Evolutionary conservation across 768 basidiomycete species (phyloP), one percentile per base, ranked within the genome.

Genomic region (Termitomyces sp.): DNA sequence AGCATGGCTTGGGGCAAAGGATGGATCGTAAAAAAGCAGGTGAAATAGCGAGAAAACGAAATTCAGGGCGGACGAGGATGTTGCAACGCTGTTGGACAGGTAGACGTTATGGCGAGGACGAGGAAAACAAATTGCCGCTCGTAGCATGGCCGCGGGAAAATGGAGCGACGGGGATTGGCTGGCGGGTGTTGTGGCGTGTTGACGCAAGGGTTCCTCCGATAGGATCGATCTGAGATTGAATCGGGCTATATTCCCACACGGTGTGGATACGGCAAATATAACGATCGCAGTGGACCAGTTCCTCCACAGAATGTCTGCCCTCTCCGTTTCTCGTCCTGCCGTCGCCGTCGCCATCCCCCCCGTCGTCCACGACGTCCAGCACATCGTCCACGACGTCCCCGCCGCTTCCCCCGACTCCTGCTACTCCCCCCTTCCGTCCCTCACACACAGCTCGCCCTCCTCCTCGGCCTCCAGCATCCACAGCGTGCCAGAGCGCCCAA

Each of bases 401-500:
- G 42, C 36, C 41, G 55, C 56, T 2, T 58, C 63, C 9, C 66
- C 66, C 48, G 58, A 57, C 54, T 64, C 63, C 40, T 63, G 58
- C 44, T 65, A 58, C 53, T 64, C 66, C 2, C 56, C 64, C 11
- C 56, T 63, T 6, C 65, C 68, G 4, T 60, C 64, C 29, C 57
- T 68, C 39, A 61, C 64, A 18, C 70, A 76, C 43, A 66, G 67
- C 44, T 63, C 63, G 15, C 66, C 72, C 22, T 71, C 71, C 6
- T 66, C 73, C 23, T 73, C 73, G 6, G 63, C 69, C 33, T 65
- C 64, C 53, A 62, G 67, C 55, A 62, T 68, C 38, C 58, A 62
- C 63, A 64, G 64, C 53, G 59, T 63, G 29, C 53, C 56, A 41
- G 66, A 66, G 52, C 76, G 76, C 32, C 68, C 69, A 51, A 88